Evolutionary conservation across 805 yeast genomes (phyloP).

Genomic region (Suhomyces kilbournensis): DNA sequence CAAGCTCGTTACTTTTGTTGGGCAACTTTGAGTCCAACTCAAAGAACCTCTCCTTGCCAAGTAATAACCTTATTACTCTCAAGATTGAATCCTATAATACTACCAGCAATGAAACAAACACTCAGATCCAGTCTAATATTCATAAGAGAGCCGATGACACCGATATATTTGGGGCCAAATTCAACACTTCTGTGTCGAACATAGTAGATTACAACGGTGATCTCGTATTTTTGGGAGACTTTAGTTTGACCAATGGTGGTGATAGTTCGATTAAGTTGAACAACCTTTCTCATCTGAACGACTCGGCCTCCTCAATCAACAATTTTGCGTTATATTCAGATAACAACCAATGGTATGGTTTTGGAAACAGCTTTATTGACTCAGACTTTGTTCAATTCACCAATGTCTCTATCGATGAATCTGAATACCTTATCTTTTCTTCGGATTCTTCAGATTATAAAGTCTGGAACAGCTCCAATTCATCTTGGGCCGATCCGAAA

Average conservation of each 20-base stretch:
- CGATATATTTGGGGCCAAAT: constrained; percentile 25
- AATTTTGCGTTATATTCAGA: constrained; percentile 35
- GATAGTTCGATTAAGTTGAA: constrained; percentile 22
- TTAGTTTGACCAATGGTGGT: constrained; percentile 25
- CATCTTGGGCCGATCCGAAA: constrained; percentile 32
- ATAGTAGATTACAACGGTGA: constrained; percentile 20
- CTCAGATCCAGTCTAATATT: constrained; percentile 4
- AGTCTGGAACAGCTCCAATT: constrained; percentile 42
- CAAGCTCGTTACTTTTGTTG: constrained; percentile 38
- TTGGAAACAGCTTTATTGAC: constrained; percentile 33
- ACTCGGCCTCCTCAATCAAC: constrained; percentile 16
- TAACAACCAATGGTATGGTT: constrained; percentile 41
- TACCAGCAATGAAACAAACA: constrained; percentile 28
- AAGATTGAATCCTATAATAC: constrained; percentile 27
- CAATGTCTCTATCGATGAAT: constrained; percentile 33
- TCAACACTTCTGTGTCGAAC: constrained; percentile 27
- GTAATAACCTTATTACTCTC: constrained; percentile 27
- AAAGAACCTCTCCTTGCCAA: constrained; percentile 24
- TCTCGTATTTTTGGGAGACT: constrained; percentile 30
- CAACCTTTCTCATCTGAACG: constrained; percentile 29
- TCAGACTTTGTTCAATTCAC: constrained; percentile 28
- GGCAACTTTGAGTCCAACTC: constrained; percentile 45
- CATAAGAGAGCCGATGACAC: constrained; percentile 17
- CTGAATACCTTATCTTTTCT: constrained; percentile 42
- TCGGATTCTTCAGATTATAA: constrained; percentile 20